Percentiles rank a stretch among this genome's conserved stretches.
phyloP scores from a whole-genome alignment of 148 eudicot species.

The Fallopia convolvulus region DNA sequence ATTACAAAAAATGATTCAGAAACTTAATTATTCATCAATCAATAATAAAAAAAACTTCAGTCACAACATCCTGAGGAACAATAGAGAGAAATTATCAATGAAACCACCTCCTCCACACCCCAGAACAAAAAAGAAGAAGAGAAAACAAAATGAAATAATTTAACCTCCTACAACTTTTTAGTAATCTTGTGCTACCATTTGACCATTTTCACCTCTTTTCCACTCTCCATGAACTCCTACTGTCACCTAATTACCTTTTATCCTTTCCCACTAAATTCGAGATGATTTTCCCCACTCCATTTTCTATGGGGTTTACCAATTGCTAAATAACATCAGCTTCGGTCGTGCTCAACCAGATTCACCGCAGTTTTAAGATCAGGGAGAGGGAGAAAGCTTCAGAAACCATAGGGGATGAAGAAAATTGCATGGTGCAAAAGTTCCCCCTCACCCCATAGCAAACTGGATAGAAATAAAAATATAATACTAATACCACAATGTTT shows the following conservation, averaged over 20 bases:
- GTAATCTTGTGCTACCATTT: background rate
- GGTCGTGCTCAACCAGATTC: background rate
- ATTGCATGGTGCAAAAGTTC: background rate
- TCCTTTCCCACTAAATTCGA: background rate
- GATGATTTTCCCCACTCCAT: background rate
- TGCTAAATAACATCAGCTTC: background rate
- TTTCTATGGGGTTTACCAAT: background rate
- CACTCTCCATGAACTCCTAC: background rate
- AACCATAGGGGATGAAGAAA: background rate
- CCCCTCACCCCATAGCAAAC: background rate
- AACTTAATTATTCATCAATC: background rate
- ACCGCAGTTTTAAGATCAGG: background rate
- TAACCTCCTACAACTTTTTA: background rate
- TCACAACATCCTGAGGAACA: background rate
- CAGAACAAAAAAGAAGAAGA: background rate
- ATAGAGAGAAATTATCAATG: background rate
- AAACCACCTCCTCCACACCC: background rate
- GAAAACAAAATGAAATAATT: background rate
- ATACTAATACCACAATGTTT: background rate
- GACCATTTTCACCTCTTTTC: background rate
- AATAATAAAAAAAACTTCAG: background rate
- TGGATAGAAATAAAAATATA: background rate
- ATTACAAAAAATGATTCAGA: background rate
- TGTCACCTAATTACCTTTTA: background rate
- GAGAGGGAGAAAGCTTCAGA: background rate